Evolutionary conservation across 169 alveolate genomes (phyloP), one percentile per base, ranked within the genome.

Genomic region (Pseudocohnilembus persalinus): DNA sequence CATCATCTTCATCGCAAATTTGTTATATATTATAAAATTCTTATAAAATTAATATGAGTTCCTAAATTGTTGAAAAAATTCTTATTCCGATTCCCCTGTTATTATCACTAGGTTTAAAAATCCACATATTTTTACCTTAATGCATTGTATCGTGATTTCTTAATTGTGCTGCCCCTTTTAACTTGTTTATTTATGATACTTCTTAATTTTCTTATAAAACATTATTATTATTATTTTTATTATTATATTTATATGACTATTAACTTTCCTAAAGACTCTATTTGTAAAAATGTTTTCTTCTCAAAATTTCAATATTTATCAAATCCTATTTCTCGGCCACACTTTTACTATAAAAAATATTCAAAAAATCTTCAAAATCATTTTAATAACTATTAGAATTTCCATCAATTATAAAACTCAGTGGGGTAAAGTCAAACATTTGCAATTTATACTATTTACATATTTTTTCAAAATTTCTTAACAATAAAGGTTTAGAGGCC

Each of bases 31-130:
- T 31, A 77, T 77, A 31, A 77, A 33, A 77, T 11, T 35, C 84
- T 79, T 49, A 28, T 1, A 79, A 75, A 29, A 79, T 79, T 11
- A 27, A 20, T 6, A 34, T 28, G 30, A 79, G 76, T 29, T 83
- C 74, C 26, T 78, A 0, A 32, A 83, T 79, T 76, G 83, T 83
- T 30, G 77, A 80, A 80, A 65, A 81, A 1, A 85, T 79, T 24
- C 74, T 86, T 26, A 89, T 89, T 85, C 77, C 88, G 30, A 90
- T 83, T 33, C 93, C 93, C 72, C 93, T 85, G 64, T 89, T 89
- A 63, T 76, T 82, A 87, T 89, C 86, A 29, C 78, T 77, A 26
- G 93, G 91, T 73, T 89, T 89, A 76, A 89, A 79, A 78, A 89
- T 79, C 93, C 93, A 89, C 31, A 89, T 68, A 83, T 89, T 89